Evolutionary conservation across 2,329 filamentous ascomycete genomes (phyloP).

Genomic region (Arthrobotrys sinensis): DNA sequence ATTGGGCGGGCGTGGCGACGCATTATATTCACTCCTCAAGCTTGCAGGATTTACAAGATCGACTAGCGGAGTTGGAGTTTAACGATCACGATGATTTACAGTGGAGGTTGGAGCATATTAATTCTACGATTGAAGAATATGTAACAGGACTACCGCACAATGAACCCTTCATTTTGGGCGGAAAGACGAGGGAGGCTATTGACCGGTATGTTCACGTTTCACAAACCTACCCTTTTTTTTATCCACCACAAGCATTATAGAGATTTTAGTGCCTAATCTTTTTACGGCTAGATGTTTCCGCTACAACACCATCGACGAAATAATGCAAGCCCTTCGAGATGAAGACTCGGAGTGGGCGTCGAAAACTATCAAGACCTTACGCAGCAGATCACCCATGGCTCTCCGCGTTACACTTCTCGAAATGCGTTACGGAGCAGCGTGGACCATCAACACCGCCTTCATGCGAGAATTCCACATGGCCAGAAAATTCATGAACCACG

Average conservation of each 20-base stretch:
- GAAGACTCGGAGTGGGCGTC: slow-evolving; percentile 77
- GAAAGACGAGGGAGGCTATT: slow-evolving; percentile 82
- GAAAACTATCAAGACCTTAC: slow-evolving; percentile 81
- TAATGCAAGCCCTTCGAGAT: slow-evolving; percentile 77
- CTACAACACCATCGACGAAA: slow-evolving; percentile 77
- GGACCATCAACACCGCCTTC: slow-evolving; percentile 89
- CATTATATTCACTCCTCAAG: slow-evolving; percentile 96
- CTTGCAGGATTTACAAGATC: slow-evolving; percentile 84
- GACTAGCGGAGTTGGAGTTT: slow-evolving; percentile 91
- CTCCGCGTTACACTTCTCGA: slow-evolving; percentile 87
- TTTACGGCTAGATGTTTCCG: slow-evolving; percentile 73
- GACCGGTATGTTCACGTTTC: slow-evolving; percentile 73
- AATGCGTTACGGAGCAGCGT: slow-evolving; percentile 81
- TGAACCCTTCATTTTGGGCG: slow-evolving; percentile 77
- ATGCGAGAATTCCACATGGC: slow-evolving; percentile 88
- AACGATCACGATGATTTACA: slow-evolving; percentile 78
- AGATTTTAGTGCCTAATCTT: not conserved
- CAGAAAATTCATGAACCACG: slow-evolving; percentile 85
- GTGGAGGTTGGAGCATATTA: slow-evolving; percentile 80
- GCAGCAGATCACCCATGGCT: slow-evolving; percentile 85
- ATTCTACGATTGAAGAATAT: slow-evolving; percentile 92
- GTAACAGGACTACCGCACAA: slow-evolving; percentile 85
- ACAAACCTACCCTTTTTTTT: not conserved
- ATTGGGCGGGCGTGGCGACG: slow-evolving; percentile 86
- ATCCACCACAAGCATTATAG: not conserved